Evolutionary conservation across 2,329 filamentous ascomycete species (phyloP).

Genomic region (Fusarium guadeloupense): DNA sequence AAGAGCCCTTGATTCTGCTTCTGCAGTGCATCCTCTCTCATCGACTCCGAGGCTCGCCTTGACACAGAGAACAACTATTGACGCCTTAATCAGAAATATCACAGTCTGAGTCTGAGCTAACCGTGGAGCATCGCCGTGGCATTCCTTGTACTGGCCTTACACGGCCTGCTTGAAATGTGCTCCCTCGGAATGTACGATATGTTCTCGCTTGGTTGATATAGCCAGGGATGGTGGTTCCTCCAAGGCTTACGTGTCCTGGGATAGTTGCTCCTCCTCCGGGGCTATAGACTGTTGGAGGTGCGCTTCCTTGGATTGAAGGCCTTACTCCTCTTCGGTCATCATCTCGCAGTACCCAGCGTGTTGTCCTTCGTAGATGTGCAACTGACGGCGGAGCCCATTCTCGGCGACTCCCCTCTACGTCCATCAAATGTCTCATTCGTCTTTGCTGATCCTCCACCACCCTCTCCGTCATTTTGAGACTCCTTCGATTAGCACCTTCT

Average conservation of each 20-base stretch:
- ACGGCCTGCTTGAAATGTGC: not conserved
- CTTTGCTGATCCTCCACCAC: not conserved
- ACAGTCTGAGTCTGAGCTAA: not conserved
- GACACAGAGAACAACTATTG: not conserved
- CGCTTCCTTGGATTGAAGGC: not conserved
- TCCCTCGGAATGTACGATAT: not conserved
- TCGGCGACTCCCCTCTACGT: not conserved
- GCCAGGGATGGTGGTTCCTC: not conserved
- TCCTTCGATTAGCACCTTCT: no score
- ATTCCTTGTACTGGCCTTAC: no score
- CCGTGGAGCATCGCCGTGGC: no score
- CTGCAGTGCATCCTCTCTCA: not conserved
- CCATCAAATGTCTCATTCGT: not conserved
- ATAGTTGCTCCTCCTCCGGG: not conserved
- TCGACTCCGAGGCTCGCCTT: not conserved
- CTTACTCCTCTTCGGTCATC: not conserved
- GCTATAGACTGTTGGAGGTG: not conserved
- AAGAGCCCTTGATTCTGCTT: not conserved
- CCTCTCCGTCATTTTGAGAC: no score
- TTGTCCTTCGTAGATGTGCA: not conserved
- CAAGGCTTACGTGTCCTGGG: no score
- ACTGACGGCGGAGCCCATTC: not conserved
- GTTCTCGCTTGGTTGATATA: not conserved
- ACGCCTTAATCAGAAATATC: not conserved
- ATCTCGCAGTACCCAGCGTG: not conserved